Evolutionary conservation across 2,329 filamentous ascomycete genomes (phyloP).

Genomic region (Elsinoe australis): DNA sequence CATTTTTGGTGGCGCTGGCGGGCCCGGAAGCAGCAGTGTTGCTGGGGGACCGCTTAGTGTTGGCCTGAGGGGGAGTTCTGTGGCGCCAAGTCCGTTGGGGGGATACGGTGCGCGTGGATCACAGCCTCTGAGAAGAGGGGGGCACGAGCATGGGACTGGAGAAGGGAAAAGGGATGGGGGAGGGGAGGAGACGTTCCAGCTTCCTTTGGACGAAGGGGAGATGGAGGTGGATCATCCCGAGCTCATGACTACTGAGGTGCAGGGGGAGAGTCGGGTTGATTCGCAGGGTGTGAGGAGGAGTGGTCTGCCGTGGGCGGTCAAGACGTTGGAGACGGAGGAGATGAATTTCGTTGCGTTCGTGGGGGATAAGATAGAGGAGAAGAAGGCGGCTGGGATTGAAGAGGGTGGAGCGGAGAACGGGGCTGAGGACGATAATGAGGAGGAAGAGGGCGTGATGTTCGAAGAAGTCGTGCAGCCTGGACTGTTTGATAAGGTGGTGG

Average conservation of each 20-base stretch:
- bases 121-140: too few relatives aligned
- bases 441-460: constrained; percentile 50
- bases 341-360: constrained; percentile 58
- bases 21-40: constrained; percentile 14
- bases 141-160: too few relatives aligned
- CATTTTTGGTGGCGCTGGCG: constrained; percentile 1
- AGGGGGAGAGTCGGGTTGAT: constrained; percentile 1
- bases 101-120: too few relatives aligned
- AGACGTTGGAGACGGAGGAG: constrained; percentile 51
- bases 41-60: constrained; percentile 30
- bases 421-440: constrained; percentile 23
- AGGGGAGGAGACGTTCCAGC: constrained; percentile 5
- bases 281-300: constrained; percentile 2
- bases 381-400: constrained; percentile 25
- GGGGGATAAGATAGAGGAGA: constrained; percentile 37
- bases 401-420: constrained; percentile 29
- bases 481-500: constrained; percentile 51
- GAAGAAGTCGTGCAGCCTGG: constrained; percentile 57
- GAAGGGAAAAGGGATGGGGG: neutral
- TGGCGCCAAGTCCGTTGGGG: constrained; percentile 54
- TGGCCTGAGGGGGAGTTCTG: constrained; percentile 43
- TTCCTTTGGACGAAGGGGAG: neutral
- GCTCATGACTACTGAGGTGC: too few relatives aligned
- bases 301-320: constrained; percentile 43
- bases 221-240: neutral